Conservation (phyloP, 768 basidiomycete genomes). For the Lentinula sp. region DNA sequence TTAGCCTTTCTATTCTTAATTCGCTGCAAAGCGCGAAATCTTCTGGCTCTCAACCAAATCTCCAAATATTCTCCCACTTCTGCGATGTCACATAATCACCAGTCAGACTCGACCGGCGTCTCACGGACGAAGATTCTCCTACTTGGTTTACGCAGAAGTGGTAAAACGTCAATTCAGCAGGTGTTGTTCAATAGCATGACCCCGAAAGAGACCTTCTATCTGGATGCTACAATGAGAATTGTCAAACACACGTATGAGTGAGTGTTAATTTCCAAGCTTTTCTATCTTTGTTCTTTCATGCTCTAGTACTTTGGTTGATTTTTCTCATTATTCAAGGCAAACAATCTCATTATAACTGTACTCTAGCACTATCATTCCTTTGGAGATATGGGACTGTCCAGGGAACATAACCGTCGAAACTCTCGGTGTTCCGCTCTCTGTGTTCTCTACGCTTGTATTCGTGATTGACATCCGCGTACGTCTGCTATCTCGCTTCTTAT, state of each 20-base stretch:
- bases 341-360: neutral
- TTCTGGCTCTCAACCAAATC: neutral
- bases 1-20: too few relatives aligned
- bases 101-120: constrained; percentile 22
- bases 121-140: constrained; percentile 65
- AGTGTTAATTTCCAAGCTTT: constrained; percentile 21
- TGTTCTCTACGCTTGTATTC: constrained; percentile 68
- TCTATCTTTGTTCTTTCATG: neutral
- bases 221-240: constrained; percentile 80
- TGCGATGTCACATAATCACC: neutral
- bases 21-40: too few relatives aligned
- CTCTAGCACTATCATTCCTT: constrained; percentile 79
- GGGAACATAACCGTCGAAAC: constrained; percentile 62
- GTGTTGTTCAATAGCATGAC: constrained; percentile 85
- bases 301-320: neutral
- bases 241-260: constrained; percentile 78
- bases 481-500: neutral
- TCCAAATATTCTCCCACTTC: neutral
- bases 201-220: constrained; percentile 82
- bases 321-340: neutral
- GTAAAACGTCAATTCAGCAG: constrained; percentile 88
- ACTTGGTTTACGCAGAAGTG: constrained; percentile 76
- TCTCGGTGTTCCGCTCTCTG: constrained; percentile 56
- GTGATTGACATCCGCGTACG: constrained; percentile 92
- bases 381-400: constrained; percentile 96